These are phyloP conservation scores for Tetracentron sinense DNA, from an alignment of 164 flowering plant genomes.

Conservation along the genomic window DNA sequence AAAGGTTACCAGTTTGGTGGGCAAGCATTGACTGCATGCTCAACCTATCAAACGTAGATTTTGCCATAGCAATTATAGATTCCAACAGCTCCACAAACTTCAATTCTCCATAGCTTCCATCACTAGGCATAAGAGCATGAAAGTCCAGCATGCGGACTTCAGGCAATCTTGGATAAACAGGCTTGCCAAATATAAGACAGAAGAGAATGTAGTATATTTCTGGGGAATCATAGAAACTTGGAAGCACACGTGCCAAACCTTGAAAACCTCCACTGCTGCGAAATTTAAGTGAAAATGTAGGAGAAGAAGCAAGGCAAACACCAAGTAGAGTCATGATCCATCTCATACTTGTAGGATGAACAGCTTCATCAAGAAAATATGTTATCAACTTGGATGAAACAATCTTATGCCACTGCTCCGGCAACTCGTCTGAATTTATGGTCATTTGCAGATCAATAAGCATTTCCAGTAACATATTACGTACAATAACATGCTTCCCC, in stretches of 20 bases:
- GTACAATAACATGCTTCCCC: slow-evolving; percentile 98
- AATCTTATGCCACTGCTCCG: slow-evolving; percentile 97
- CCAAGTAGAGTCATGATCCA: slow-evolving; percentile 99
- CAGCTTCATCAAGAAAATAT: slow-evolving; percentile 96
- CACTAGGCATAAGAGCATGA: slow-evolving; percentile 92
- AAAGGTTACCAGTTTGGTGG: slow-evolving; percentile 80
- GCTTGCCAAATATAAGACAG: slow-evolving; percentile 93
- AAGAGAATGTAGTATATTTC: slow-evolving; percentile 91
- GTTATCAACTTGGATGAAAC: slow-evolving; percentile 93
- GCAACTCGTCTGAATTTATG: slow-evolving; percentile 78
- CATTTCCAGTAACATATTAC: slow-evolving; percentile 98
- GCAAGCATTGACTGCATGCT: slow-evolving; percentile 81
- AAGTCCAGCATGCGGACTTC: slow-evolving; percentile 99
- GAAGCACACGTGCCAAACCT: slow-evolving; percentile 75
- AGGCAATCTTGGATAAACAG: slow-evolving; percentile 96
- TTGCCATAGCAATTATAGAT: slow-evolving; percentile 88
- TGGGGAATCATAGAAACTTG: slow-evolving; percentile 95
- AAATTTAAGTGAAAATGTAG: slow-evolving; percentile 88
- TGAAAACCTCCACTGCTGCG: slow-evolving; percentile 93
- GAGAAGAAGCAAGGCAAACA: slow-evolving; percentile 86
- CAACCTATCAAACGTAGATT: slow-evolving; percentile 88
- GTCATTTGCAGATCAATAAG: slow-evolving; percentile 95
- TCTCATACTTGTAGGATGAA: slow-evolving; percentile 98
- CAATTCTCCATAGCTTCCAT: slow-evolving; percentile 66
- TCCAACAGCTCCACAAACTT: slow-evolving; percentile 91